These are phyloP conservation scores for Peterozyma toletana DNA, from an alignment of 805 yeast species.

Conservation along the genomic window DNA sequence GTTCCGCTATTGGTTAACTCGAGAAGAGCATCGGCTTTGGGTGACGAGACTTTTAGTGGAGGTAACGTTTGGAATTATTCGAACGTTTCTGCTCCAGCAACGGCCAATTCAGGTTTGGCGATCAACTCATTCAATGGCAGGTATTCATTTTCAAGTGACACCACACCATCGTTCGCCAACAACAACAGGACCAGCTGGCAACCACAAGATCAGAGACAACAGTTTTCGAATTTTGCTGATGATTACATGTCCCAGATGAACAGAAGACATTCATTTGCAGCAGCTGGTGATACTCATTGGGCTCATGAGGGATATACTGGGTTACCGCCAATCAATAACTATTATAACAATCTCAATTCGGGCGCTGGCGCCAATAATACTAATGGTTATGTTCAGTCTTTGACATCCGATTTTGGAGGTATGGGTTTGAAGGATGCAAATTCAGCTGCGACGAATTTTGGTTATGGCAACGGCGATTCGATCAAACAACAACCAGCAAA, in stretches of 20 bases:
- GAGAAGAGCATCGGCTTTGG: too few species aligned
- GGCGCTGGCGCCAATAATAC: background rate
- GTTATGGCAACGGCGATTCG: too few species aligned
- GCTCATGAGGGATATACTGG: slow-evolving; percentile 4
- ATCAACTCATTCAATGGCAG: background rate
- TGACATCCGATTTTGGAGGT: slow-evolving; percentile 5
- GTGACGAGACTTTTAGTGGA: too few species aligned
- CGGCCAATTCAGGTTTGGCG: background rate
- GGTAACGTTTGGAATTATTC: background rate
- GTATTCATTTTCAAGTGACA: background rate
- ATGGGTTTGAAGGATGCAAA: background rate
- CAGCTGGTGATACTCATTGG: slow-evolving; percentile 10
- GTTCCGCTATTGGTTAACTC: too few species aligned
- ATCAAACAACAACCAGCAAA: too few species aligned
- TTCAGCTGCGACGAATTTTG: too few species aligned
- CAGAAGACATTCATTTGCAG: slow-evolving; percentile 12
- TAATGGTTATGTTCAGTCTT: slow-evolving; percentile 2
- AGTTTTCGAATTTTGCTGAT: background rate
- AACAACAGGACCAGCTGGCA: background rate
- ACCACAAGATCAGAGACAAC: background rate
- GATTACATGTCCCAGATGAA: background rate
- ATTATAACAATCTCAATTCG: slow-evolving; percentile 1
- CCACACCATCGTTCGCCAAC: background rate
- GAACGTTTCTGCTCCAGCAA: background rate
- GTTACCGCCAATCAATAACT: background rate